These are phyloP conservation scores for Trypethelium eluteriae DNA, from an alignment of 495 filamentous ascomycete genomes.

Conservation along the genomic window DNA sequence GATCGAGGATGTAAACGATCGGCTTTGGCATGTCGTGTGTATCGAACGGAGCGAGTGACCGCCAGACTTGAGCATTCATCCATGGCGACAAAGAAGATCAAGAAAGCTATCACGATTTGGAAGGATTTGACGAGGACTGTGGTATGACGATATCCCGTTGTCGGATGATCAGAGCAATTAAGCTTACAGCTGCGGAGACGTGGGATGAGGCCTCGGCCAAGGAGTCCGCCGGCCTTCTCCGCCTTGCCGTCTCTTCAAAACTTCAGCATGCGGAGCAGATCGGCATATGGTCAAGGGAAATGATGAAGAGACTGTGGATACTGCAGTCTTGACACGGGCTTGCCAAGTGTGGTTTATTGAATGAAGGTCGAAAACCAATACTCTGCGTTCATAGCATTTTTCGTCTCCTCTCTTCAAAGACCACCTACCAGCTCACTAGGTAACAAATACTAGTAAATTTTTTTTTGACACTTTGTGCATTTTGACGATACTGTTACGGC, in stretches of 20 bases:
- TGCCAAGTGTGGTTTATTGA: too few relatives aligned
- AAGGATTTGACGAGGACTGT: neutral
- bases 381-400: too few relatives aligned
- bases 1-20: conserved; percentile 15
- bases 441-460: neutral
- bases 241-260: neutral
- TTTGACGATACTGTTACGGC: neutral
- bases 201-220: neutral
- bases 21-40: conserved; percentile 12
- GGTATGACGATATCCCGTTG: neutral
- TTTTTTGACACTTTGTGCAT: neutral
- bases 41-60: neutral
- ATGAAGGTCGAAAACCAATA: too few relatives aligned
- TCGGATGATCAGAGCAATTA: neutral
- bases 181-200: neutral
- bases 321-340: too few relatives aligned
- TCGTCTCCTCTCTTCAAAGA: too few relatives aligned
- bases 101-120: neutral
- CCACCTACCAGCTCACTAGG: too few relatives aligned
- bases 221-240: neutral
- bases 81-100: neutral
- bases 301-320: too few relatives aligned
- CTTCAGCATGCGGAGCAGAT: too few relatives aligned
- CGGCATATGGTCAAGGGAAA: too few relatives aligned
- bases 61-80: neutral